Conservation (phyloP, 2,329 filamentous ascomycete genomes). For the Xylariaceae sp. region DNA sequence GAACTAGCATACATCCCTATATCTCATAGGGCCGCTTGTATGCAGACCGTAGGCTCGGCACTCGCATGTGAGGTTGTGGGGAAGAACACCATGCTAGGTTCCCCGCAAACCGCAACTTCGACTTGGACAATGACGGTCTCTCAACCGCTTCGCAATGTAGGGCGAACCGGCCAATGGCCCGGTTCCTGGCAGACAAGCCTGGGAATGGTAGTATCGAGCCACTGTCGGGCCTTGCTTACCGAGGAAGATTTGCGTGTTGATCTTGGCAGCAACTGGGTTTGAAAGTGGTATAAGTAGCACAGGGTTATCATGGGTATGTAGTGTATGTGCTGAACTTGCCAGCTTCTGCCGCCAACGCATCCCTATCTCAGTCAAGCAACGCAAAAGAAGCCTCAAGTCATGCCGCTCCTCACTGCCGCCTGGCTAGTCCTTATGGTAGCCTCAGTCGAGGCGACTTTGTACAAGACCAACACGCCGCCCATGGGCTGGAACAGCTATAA, state of each 20-base stretch:
- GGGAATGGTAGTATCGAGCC: background rate
- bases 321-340: too few species aligned
- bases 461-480: constrained; percentile 29
- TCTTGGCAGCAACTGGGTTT: too few species aligned
- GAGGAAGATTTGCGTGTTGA: too few species aligned
- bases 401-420: background rate
- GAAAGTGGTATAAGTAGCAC: too few species aligned
- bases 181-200: too few species aligned
- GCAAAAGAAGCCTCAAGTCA: background rate
- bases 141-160: too few species aligned
- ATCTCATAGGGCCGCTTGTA: background rate
- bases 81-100: background rate
- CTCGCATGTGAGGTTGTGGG: background rate
- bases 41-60: background rate
- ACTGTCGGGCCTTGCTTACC: too few species aligned
- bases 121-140: background rate
- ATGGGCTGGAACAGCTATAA: constrained; percentile 61
- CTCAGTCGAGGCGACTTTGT: constrained; percentile 14
- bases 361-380: too few species aligned
- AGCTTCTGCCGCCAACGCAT: too few species aligned
- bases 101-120: background rate
- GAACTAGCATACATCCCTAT: too few species aligned
- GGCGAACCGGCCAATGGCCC: too few species aligned
- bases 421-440: constrained; percentile 7
- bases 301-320: too few species aligned